Percentiles rank a stretch among this genome's conserved stretches.
Conservation (phyloP, 352 stramenopile genomes). For the Pythium myriotylum region DNA sequence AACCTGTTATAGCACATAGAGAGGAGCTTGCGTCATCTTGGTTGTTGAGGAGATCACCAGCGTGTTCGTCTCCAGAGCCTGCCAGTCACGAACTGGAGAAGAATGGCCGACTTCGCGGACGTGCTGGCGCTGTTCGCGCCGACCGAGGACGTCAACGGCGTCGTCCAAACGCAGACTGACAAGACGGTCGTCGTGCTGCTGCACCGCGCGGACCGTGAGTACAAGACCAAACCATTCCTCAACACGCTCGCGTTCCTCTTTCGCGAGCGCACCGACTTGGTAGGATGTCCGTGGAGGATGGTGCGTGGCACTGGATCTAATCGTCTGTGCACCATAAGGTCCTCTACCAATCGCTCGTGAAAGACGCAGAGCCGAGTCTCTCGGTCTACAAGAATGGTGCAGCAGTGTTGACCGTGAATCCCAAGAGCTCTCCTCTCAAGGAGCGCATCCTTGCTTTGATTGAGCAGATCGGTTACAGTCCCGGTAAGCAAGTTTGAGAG, state of each 20-base stretch:
- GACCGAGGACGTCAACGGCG: conserved; percentile 4
- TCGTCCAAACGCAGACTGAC: conserved; percentile 22
- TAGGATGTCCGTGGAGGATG: conserved; percentile 22
- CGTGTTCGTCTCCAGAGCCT: conserved; percentile 7
- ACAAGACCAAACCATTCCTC: conserved; percentile 52
- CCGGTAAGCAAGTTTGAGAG: conserved; percentile 32
- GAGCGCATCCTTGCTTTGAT: conserved; percentile 53
- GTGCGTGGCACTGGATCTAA: neutral
- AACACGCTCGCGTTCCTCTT: conserved; percentile 63
- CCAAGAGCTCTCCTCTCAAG: conserved; percentile 46
- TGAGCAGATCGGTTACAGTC: conserved; percentile 60
- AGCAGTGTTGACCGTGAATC: conserved; percentile 38
- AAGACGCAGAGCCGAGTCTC: conserved; percentile 40
- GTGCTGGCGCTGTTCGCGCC: conserved; percentile 28
- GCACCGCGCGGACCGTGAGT: conserved; percentile 35
- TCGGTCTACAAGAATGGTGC: conserved; percentile 55
- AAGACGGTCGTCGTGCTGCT: conserved; percentile 37
- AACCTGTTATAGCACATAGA: no score
- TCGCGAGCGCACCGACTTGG: conserved; percentile 59
- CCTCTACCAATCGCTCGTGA: conserved; percentile 42
- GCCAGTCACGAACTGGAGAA: no score
- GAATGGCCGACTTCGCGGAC: conserved; percentile 26
- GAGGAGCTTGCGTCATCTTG: conserved; percentile 15
- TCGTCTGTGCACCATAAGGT: conserved; percentile 27
- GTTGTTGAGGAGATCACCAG: conserved; percentile 15